Evolutionary conservation across 192 early-diverging fungal genomes (phyloP).

Genomic region (Podila epicladia): DNA sequence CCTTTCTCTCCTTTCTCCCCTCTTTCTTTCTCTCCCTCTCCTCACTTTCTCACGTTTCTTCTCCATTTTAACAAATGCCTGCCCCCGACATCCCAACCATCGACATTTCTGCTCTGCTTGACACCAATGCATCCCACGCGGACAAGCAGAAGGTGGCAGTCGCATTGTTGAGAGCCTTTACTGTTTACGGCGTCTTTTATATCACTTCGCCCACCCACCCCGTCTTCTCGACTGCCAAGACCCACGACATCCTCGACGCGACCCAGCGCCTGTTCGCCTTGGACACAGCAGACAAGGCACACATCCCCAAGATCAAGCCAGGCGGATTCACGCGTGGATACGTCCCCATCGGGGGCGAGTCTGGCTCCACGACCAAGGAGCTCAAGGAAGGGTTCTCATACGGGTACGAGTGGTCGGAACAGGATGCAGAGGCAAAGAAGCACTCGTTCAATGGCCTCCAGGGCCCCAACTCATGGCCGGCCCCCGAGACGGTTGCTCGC

Average conservation of each 20-base stretch:
- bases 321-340: constrained; percentile 60
- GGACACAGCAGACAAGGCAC: constrained; percentile 29
- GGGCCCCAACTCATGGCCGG: constrained; percentile 62
- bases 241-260: constrained; percentile 22
- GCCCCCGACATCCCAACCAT: constrained; percentile 20
- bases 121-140: not conserved
- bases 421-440: constrained; percentile 4
- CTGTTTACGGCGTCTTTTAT: constrained; percentile 49
- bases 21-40: not conserved
- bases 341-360: constrained; percentile 55
- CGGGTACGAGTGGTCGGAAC: constrained; percentile 56
- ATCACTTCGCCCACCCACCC: constrained; percentile 48
- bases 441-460: constrained; percentile 55
- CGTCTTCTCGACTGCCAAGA: constrained; percentile 19
- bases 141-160: constrained; percentile 27
- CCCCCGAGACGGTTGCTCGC: constrained; percentile 20
- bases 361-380: constrained; percentile 63
- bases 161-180: constrained; percentile 32
- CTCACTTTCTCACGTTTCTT: not conserved
- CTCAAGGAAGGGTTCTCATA: constrained; percentile 70
- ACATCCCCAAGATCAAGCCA: constrained; percentile 48
- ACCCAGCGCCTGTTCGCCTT: constrained; percentile 49
- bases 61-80: constrained; percentile 11
- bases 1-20: not conserved
- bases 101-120: constrained; percentile 42